A percentile compares a stretch with the other conserved stretches of the same genome.
phyloP scores from a whole-genome alignment of 345 rosid genomes.

The Eucalyptus grandis region DNA sequence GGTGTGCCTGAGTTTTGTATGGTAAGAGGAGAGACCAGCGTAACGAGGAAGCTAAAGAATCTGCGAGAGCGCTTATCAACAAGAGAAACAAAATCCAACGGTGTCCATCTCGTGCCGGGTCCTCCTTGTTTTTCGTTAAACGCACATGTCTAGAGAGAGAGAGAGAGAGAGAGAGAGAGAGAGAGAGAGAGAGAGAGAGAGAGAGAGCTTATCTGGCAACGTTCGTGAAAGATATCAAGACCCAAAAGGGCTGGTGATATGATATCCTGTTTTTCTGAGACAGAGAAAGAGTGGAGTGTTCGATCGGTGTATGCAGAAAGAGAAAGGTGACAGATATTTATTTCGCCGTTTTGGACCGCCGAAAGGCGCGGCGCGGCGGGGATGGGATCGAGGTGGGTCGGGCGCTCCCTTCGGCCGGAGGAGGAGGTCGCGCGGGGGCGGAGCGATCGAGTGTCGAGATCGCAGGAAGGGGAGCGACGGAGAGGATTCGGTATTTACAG shows the following conservation, averaged over 20 bases:
- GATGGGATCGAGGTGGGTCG: neutral
- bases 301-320: neutral
- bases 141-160: neutral
- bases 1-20: neutral
- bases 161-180: no score
- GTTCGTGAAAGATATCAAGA: neutral
- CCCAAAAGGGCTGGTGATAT: neutral
- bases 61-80: neutral
- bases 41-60: neutral
- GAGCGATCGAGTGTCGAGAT: conserved; percentile 5
- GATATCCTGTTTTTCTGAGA: neutral
- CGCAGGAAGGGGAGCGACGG: neutral
- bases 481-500: no score
- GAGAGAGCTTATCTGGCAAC: neutral
- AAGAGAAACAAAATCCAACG: neutral
- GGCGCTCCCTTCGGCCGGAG: neutral
- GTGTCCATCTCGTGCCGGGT: neutral
- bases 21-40: neutral
- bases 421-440: neutral
- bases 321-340: neutral
- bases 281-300: neutral
- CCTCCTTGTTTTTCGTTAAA: neutral
- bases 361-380: neutral
- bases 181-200: no score
- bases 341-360: neutral